Conservation (phyloP, 768 basidiomycete species). For the Calocybe cyanea region DNA sequence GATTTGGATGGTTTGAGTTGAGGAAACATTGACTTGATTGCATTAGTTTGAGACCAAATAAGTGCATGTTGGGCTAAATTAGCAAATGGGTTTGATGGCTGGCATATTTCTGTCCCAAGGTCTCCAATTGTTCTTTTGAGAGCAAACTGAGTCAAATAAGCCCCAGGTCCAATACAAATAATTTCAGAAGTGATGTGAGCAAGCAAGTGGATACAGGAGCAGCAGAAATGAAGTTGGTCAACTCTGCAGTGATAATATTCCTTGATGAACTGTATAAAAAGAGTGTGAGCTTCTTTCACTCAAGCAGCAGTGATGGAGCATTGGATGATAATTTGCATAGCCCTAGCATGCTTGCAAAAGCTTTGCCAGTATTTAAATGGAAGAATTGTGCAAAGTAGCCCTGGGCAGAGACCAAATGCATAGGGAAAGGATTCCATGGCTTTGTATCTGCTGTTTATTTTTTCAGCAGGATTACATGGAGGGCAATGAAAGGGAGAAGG, state of each 20-base stretch:
- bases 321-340: constrained; percentile 7
- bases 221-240: constrained; percentile 28
- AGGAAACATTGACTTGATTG: constrained; percentile 9
- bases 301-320: background rate
- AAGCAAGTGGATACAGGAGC: constrained; percentile 27
- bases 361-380: background rate
- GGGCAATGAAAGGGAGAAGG: constrained; percentile 19
- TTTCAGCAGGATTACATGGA: constrained; percentile 32
- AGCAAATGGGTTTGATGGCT: constrained; percentile 13
- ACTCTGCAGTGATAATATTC: constrained; percentile 28
- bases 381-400: constrained; percentile 5
- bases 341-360: constrained; percentile 8
- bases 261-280: constrained; percentile 21
- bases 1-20: constrained; percentile 2
- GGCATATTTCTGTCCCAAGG: constrained; percentile 9
- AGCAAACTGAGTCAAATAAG: constrained; percentile 12
- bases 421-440: constrained; percentile 17
- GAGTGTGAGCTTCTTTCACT: background rate
- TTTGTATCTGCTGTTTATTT: constrained; percentile 31
- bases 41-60: constrained; percentile 5
- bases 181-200: constrained; percentile 24
- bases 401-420: constrained; percentile 12
- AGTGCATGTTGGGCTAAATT: constrained; percentile 9
- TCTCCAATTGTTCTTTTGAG: constrained; percentile 14
- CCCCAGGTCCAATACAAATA: constrained; percentile 19